These are phyloP conservation scores for Vigna hirtella DNA, from an alignment of 306 rosid genomes.

Conservation along the genomic window DNA sequence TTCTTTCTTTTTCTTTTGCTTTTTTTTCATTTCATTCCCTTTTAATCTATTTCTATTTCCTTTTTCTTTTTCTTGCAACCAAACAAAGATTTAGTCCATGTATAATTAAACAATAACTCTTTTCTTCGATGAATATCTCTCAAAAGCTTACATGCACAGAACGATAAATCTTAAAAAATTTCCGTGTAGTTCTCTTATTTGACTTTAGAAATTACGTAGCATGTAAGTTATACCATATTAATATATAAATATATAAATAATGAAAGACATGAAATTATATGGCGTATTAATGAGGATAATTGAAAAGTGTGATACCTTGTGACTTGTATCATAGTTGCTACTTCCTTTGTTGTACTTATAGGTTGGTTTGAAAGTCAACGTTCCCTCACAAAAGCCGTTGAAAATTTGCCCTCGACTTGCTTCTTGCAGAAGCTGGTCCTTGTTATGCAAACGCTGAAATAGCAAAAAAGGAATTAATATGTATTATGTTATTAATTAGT, in stretches of 20 bases:
- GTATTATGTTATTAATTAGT: too few species aligned
- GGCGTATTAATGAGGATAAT: not conserved
- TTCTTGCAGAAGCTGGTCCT: constrained; percentile 78
- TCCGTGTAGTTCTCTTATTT: not conserved
- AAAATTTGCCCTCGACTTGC: constrained; percentile 77
- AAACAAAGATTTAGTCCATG: too few species aligned
- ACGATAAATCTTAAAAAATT: not conserved
- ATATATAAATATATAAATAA: not conserved
- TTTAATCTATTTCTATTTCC: too few species aligned
- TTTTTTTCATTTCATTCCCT: too few species aligned
- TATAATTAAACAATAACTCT: too few species aligned
- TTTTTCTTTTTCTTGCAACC: too few species aligned
- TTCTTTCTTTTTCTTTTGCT: too few species aligned
- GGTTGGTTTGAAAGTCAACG: constrained; percentile 77
- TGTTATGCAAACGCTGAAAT: constrained; percentile 56
- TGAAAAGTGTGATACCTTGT: constrained; percentile 55
- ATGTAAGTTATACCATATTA: not conserved
- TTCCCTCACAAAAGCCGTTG: constrained; percentile 78
- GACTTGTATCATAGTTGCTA: constrained; percentile 78
- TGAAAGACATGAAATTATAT: not conserved
- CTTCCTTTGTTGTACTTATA: constrained; percentile 77
- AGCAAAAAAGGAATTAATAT: not conserved
- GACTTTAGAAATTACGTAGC: constrained; percentile 1
- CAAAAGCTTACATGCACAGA: not conserved
- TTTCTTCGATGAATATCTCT: too few species aligned